phyloP scores from a whole-genome alignment of 768 basidiomycete genomes.

The Lactarius trivialis region DNA sequence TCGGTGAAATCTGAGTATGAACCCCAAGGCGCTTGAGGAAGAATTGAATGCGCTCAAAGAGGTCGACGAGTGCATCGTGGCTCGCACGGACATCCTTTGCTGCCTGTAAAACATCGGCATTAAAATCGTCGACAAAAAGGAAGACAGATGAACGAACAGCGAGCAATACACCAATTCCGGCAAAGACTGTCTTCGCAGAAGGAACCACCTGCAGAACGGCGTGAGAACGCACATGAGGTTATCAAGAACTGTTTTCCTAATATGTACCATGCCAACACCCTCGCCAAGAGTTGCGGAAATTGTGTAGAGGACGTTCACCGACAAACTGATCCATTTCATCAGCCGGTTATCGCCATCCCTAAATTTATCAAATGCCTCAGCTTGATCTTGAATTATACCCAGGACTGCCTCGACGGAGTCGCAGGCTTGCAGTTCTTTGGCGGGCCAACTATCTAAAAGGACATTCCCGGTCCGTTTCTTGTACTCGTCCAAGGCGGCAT shows the following conservation, averaged over 20 bases:
- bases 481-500: too few species aligned
- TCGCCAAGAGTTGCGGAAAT: background rate
- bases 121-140: background rate
- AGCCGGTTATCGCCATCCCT: background rate
- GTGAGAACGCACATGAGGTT: background rate
- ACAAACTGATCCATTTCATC: too few species aligned
- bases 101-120: background rate
- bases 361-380: background rate
- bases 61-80: background rate
- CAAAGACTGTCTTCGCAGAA: background rate
- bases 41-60: background rate
- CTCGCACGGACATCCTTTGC: background rate
- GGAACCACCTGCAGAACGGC: background rate
- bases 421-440: background rate
- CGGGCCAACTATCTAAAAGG: background rate
- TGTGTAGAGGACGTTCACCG: background rate
- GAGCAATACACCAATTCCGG: background rate
- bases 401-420: background rate
- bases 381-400: background rate
- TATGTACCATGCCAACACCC: background rate
- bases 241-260: too few species aligned
- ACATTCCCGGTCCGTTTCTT: background rate
- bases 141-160: background rate
- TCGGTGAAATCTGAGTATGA: background rate
- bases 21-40: background rate